phyloP scores from a whole-genome alignment of 768 basidiomycete genomes.

The Tylopilus cervinicoccineus region DNA sequence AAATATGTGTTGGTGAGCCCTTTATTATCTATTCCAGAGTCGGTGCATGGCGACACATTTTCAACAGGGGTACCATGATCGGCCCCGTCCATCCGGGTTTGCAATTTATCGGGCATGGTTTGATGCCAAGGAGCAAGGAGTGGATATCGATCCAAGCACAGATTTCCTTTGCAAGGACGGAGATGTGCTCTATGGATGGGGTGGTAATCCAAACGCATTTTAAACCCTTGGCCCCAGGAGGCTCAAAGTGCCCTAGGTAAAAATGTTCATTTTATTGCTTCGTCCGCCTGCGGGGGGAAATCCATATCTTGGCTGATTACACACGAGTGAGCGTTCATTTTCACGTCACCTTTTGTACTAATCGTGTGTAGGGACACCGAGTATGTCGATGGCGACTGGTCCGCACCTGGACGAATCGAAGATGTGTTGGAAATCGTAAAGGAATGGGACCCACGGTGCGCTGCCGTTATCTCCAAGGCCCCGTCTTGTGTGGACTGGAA shows the following conservation, averaged over 20 bases:
- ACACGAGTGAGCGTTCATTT: slow-evolving; percentile 12
- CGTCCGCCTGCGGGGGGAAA: slow-evolving; percentile 11
- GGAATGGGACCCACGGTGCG: slow-evolving; percentile 25
- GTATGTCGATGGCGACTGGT: slow-evolving; percentile 20
- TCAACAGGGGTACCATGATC: slow-evolving; percentile 24
- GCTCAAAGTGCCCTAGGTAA: slow-evolving; percentile 1
- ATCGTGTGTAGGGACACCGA: slow-evolving; percentile 17
- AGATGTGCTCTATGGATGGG: slow-evolving; percentile 24
- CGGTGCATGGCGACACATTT: neutral
- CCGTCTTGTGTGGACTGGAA: slow-evolving; percentile 37
- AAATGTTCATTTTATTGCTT: slow-evolving; percentile 22
- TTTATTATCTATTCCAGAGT: neutral
- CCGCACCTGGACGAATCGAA: slow-evolving; percentile 19
- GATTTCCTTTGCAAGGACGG: slow-evolving; percentile 17
- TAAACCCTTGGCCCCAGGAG: neutral
- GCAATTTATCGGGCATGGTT: slow-evolving; percentile 30
- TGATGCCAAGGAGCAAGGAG: slow-evolving; percentile 18
- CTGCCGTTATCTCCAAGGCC: slow-evolving; percentile 21
- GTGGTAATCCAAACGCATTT: slow-evolving; percentile 8
- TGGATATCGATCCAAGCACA: slow-evolving; percentile 21
- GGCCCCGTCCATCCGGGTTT: slow-evolving; percentile 24
- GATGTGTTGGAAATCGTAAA: slow-evolving; percentile 21
- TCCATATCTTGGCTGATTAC: slow-evolving; percentile 21
- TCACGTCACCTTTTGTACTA: neutral
- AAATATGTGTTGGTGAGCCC: slow-evolving; percentile 19